A percentile compares a stretch with the other conserved stretches of the same genome.
Evolutionary conservation across 1,284 basidiomycete genomes (phyloP).

Genomic region (Golubevia pallescens): DNA sequence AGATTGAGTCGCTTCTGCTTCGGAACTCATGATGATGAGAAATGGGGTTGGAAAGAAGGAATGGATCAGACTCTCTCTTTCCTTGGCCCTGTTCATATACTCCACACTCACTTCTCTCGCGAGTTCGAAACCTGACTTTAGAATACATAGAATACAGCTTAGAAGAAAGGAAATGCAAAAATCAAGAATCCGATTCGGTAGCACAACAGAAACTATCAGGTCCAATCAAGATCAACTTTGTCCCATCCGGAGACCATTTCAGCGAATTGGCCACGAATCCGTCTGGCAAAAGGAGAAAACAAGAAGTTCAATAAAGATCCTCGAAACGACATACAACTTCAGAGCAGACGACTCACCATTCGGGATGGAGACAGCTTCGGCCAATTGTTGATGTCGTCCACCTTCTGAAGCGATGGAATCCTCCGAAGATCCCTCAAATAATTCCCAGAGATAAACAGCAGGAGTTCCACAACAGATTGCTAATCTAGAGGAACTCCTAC

Average conservation of each 20-base stretch:
- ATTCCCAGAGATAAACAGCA: constrained; percentile 78
- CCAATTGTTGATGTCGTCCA: constrained; percentile 14
- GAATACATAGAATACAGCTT: too few species aligned
- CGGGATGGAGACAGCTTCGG: constrained; percentile 35
- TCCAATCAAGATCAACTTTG: constrained; percentile 75
- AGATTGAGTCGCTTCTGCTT: constrained; percentile 4
- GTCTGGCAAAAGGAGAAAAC: constrained; percentile 10
- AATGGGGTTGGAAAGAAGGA: too few species aligned
- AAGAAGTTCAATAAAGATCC: neutral
- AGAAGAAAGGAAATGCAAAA: too few species aligned
- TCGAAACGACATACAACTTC: neutral
- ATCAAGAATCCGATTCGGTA: too few species aligned
- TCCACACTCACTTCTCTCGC: too few species aligned
- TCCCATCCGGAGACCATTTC: constrained; percentile 81
- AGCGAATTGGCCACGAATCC: constrained; percentile 69
- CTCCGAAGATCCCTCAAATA: constrained; percentile 7
- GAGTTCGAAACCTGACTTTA: too few species aligned
- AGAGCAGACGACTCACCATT: constrained; percentile 9
- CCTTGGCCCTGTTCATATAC: too few species aligned
- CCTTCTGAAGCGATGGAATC: neutral
- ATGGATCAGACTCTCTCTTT: too few species aligned
- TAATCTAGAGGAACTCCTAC: constrained; percentile 71
- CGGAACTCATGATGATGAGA: too few species aligned
- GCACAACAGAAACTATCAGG: constrained; percentile 79
- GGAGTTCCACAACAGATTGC: constrained; percentile 74